phyloP scores from a whole-genome alignment of 2,329 filamentous ascomycete genomes.

The Cladosporium sp. region DNA sequence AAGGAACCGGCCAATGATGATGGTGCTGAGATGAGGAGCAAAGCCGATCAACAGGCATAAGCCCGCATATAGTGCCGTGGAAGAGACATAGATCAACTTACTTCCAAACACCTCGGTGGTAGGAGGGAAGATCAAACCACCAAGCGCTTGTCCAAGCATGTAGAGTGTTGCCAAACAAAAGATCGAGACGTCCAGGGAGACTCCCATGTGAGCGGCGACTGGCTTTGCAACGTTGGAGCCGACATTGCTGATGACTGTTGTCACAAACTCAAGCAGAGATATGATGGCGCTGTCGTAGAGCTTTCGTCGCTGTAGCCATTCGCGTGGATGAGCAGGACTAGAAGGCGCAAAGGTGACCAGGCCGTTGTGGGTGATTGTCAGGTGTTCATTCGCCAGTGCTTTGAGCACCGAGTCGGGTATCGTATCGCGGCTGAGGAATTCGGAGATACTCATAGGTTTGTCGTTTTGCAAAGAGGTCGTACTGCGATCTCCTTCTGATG shows the following conservation, averaged over 20 bases:
- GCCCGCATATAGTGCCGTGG: constrained; percentile 36
- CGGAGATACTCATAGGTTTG: background rate
- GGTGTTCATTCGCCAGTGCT: background rate
- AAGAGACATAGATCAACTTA: constrained; percentile 37
- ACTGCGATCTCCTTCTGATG: background rate
- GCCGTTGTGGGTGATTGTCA: constrained; percentile 19
- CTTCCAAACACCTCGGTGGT: constrained; percentile 42
- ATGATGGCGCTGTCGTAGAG: constrained; percentile 26
- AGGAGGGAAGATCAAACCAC: constrained; percentile 42
- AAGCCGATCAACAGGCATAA: constrained; percentile 43
- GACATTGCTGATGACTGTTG: constrained; percentile 24
- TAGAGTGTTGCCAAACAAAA: constrained; percentile 29
- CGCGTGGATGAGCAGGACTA: constrained; percentile 20
- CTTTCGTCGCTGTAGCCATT: constrained; percentile 23
- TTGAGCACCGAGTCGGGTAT: background rate
- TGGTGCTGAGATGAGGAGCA: constrained; percentile 38
- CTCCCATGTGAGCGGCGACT: constrained; percentile 5
- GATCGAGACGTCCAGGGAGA: constrained; percentile 11
- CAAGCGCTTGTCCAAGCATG: constrained; percentile 41
- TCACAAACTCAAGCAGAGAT: constrained; percentile 27
- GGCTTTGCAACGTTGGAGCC: constrained; percentile 18
- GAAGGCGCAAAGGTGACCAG: constrained; percentile 23
- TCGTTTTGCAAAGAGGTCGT: background rate
- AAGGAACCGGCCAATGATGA: constrained; percentile 45
- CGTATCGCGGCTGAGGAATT: background rate